Evolutionary conservation across 2,329 filamentous ascomycete genomes (phyloP).

Genomic region (Verticillium albo-atrum): DNA sequence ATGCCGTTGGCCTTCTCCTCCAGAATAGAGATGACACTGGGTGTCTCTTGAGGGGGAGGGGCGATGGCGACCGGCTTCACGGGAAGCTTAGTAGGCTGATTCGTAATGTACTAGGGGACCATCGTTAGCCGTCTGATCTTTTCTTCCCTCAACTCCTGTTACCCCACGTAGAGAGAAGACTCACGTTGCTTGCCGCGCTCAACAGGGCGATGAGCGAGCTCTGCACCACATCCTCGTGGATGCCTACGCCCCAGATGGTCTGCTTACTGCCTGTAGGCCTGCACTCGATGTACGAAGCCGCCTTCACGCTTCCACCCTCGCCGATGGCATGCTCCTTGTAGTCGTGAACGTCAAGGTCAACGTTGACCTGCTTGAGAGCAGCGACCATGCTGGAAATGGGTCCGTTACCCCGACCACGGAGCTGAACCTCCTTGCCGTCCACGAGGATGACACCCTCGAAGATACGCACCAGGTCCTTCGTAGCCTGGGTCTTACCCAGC

Average conservation of each 20-base stretch:
- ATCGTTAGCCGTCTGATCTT: conserved; percentile 12
- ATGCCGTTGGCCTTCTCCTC: conserved; percentile 34
- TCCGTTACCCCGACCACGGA: conserved; percentile 81
- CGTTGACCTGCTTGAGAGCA: conserved; percentile 71
- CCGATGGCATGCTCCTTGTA: conserved; percentile 97
- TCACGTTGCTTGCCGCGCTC: conserved; percentile 80
- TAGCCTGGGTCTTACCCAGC: conserved; percentile 69
- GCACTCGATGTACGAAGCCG: conserved; percentile 94
- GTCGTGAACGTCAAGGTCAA: conserved; percentile 85
- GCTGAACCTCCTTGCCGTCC: conserved; percentile 72
- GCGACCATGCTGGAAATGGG: conserved; percentile 85
- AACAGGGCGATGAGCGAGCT: conserved; percentile 82
- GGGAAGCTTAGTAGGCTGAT: conserved; percentile 64
- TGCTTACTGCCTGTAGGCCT: conserved; percentile 61
- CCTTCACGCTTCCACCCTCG: conserved; percentile 75
- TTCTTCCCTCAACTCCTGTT: not conserved
- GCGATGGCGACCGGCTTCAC: conserved; percentile 42
- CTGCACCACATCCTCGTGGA: conserved; percentile 89
- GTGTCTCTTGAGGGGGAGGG: conserved; percentile 14
- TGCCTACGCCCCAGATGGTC: conserved; percentile 84
- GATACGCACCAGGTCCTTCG: conserved; percentile 70
- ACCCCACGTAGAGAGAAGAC: conserved; percentile 25
- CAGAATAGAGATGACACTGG: conserved; percentile 27
- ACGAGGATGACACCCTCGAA: conserved; percentile 84
- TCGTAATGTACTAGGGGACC: conserved; percentile 61